phyloP scores from a whole-genome alignment of 768 basidiomycete species.

The Dendrothele bispora region DNA sequence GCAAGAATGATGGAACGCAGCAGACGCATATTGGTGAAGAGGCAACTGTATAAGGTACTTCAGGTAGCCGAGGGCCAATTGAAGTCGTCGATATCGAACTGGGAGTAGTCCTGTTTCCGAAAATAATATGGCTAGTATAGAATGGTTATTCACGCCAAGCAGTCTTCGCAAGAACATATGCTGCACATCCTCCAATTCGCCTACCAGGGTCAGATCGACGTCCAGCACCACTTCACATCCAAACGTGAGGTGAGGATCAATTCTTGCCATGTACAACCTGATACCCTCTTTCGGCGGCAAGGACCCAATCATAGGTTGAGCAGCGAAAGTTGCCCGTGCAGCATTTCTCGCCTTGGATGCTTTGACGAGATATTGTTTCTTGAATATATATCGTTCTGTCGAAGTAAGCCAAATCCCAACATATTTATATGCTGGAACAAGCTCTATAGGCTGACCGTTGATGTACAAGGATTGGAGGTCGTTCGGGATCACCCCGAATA shows the following conservation, averaged over 20 bases:
- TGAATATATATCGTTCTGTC: slow-evolving; percentile 7
- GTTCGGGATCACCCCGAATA: slow-evolving; percentile 14
- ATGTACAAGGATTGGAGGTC: neutral
- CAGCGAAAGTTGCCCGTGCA: no score
- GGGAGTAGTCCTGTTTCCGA: neutral
- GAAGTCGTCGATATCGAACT: neutral
- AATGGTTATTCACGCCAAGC: neutral
- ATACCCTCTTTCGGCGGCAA: slow-evolving; percentile 15
- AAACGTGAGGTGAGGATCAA: neutral
- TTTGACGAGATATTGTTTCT: slow-evolving; percentile 14
- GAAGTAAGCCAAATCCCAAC: slow-evolving; percentile 16
- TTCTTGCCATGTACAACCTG: neutral
- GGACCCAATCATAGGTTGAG: slow-evolving; percentile 12
- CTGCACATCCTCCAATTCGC: neutral
- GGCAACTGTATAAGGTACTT: neutral
- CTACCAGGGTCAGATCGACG: neutral
- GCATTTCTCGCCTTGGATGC: slow-evolving; percentile 5
- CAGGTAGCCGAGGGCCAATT: neutral
- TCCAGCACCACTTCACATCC: neutral
- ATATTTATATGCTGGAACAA: slow-evolving; percentile 12
- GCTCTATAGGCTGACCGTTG: slow-evolving; percentile 4
- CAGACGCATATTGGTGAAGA: no score
- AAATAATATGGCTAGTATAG: neutral
- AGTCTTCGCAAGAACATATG: neutral
- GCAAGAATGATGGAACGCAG: no score